phyloP scores from a whole-genome alignment of 495 filamentous ascomycete species.

The Collariella sp. region DNA sequence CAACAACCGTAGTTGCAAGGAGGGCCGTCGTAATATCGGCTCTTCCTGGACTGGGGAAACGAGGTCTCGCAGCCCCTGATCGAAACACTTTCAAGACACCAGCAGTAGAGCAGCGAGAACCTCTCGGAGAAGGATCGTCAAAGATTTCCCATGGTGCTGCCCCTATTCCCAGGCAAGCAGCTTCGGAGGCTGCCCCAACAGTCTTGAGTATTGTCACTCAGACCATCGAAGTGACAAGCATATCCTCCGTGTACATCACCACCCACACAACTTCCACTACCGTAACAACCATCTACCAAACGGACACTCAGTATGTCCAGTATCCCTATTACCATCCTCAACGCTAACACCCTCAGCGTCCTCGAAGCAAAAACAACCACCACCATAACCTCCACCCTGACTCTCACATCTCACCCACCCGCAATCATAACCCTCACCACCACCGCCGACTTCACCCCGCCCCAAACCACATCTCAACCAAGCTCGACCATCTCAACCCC shows the following conservation, averaged over 20 bases:
- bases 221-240: conserved; percentile 12
- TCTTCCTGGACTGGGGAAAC: not conserved
- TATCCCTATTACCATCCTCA: not conserved
- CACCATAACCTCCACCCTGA: conserved; percentile 25
- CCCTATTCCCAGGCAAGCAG: conserved; percentile 4
- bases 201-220: conserved; percentile 16
- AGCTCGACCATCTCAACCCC: not conserved
- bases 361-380: conserved; percentile 20
- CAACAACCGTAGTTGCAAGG: conserved; percentile 10
- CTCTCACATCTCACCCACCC: conserved; percentile 18
- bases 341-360: conserved; percentile 13
- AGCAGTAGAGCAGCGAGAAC: not conserved
- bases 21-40: not conserved
- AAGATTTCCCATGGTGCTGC: not conserved
- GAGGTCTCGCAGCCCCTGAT: no score
- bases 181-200: conserved; percentile 1
- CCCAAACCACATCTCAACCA: not conserved
- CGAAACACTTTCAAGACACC: no score
- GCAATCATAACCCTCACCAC: conserved; percentile 16
- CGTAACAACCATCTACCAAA: conserved; percentile 18
- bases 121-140: not conserved
- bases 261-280: conserved; percentile 15
- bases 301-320: conserved; percentile 17
- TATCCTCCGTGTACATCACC: conserved; percentile 15
- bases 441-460: conserved; percentile 13